A percentile compares a stretch with the other conserved stretches of the same genome.
Evolutionary conservation across 768 basidiomycete species (phyloP).

Genomic region (Termitomyces sp.): DNA sequence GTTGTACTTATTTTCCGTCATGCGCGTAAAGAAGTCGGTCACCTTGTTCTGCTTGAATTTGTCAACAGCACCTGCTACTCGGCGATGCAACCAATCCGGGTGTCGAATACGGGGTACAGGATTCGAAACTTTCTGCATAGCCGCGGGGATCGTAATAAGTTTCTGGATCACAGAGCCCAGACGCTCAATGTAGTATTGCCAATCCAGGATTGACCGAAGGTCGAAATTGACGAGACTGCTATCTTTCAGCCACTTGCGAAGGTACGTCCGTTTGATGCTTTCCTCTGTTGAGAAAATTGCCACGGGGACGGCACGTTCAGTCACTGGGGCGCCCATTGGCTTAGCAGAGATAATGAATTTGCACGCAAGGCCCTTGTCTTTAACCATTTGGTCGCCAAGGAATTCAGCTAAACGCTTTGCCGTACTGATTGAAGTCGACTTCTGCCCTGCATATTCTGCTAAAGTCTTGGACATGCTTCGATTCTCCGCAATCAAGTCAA

Average conservation of each 20-base stretch:
- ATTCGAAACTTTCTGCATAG: constrained; percentile 95
- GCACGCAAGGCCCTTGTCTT: constrained; percentile 98
- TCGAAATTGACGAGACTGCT: constrained; percentile 84
- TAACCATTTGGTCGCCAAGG: constrained; percentile 97
- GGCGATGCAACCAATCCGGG: constrained; percentile 94
- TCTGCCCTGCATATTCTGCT: constrained; percentile 93
- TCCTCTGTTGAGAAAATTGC: constrained; percentile 98
- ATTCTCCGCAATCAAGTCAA: constrained; percentile 98
- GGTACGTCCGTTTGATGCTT: constrained; percentile 80
- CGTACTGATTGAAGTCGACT: constrained; percentile 97
- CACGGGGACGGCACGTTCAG: constrained; percentile 93
- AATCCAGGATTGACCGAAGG: constrained; percentile 90
- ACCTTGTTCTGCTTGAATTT: constrained; percentile 98
- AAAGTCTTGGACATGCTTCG: constrained; percentile 96
- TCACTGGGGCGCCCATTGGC: constrained; percentile 90
- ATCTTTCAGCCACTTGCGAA: constrained; percentile 97
- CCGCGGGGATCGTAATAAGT: constrained; percentile 97
- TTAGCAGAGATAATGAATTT: constrained; percentile 98
- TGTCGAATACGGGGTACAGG: constrained; percentile 95
- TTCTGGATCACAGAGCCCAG: constrained; percentile 98
- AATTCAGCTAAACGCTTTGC: constrained; percentile 95
- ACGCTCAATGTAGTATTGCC: constrained; percentile 98
- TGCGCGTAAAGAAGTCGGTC: constrained; percentile 82
- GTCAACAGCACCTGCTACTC: constrained; percentile 86
- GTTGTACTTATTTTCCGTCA: constrained; percentile 23